Conservation (phyloP, 139 green algal species). For the Auxenochlorella pyrenoidosa region DNA sequence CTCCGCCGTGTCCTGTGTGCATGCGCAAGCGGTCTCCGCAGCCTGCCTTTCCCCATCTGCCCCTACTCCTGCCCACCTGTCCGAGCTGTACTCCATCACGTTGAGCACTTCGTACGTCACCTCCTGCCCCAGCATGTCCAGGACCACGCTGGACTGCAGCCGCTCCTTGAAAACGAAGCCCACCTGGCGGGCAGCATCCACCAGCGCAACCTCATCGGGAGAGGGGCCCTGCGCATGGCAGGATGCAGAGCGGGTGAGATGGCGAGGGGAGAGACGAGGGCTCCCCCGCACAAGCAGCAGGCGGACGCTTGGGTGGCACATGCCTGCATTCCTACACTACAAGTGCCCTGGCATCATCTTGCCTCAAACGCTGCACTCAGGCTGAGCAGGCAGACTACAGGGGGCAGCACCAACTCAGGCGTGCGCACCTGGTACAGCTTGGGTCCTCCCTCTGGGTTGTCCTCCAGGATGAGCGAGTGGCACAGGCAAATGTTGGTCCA, state of each 20-base stretch:
- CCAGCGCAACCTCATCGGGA: conserved; percentile 96
- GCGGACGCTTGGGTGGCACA: too few relatives aligned
- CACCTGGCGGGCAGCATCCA: conserved; percentile 90
- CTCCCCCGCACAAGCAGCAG: too few relatives aligned
- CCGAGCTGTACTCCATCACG: conserved; percentile 94
- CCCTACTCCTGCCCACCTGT: too few relatives aligned
- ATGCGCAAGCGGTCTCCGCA: too few relatives aligned
- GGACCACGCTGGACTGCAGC: conserved; percentile 49
- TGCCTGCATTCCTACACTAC: too few relatives aligned
- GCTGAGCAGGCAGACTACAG: background rate
- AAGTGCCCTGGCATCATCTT: too few relatives aligned
- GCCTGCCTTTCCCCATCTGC: too few relatives aligned
- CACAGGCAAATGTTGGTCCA: conserved; percentile 75
- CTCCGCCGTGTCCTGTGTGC: background rate
- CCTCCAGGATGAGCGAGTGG: conserved; percentile 74
- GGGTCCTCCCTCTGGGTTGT: conserved; percentile 3
- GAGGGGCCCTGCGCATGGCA: conserved; percentile 76
- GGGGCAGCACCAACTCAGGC: background rate
- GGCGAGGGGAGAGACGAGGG: too few relatives aligned
- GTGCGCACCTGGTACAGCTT: conserved; percentile 50
- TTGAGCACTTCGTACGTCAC: conserved; percentile 87
- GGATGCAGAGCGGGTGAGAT: background rate
- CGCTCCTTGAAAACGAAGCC: conserved; percentile 86
- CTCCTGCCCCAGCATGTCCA: conserved; percentile 59
- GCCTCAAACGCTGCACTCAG: background rate